Base-by-base conservation (phyloP, 192 early-diverging fungal genomes). In the Bifiguratus adelaidae region DNA sequence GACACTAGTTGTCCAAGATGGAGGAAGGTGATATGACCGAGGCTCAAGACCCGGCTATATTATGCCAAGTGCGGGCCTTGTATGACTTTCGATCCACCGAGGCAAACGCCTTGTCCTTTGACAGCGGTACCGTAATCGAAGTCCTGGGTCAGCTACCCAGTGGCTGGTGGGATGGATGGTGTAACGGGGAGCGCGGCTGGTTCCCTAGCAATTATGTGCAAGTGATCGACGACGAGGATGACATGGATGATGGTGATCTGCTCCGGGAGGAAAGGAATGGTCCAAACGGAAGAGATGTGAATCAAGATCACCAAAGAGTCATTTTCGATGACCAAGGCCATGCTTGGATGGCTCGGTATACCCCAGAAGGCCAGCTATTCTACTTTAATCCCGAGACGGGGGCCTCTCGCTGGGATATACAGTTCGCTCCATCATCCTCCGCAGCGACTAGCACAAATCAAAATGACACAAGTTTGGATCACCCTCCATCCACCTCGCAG, bases 131-230 rank as follows among this genome's bases (percentile, higher is more conserved):
- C 53, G 63, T 84, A 46, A 92, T 98, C 55, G 82, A 91, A 50
- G 93, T 98, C 4, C 64, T 94, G 7, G 82, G 80, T 7, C 85
- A 88, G 49, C 81, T 96, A 23, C 78, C 84, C 48, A 88, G 88
- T 1, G 95, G 93, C 11, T 98, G 95, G 95, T 98, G 95, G 95
- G 91, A 94, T 53, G 95, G 95, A 12, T 58, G 82, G 62, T 46
- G 81, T 54, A 71, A 74, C 41, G 82, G 75, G 35, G 66, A 75
- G 53, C 72, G 91, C 44, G 95, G 95, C 16, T 88, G 90, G 88
- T 93, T 93, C 65, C 90, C 90, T 2, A 83, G 82, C 34, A 91
- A 91, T 70, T 90, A 89, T 65, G 83, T 90, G 29, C 63, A 77
- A 55, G 64, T 73, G 33, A 44, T 82, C 4, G 47, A 55, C 11